phyloP scores from a whole-genome alignment of 1,139 yeast species.

The Candida buenavistaensis region DNA sequence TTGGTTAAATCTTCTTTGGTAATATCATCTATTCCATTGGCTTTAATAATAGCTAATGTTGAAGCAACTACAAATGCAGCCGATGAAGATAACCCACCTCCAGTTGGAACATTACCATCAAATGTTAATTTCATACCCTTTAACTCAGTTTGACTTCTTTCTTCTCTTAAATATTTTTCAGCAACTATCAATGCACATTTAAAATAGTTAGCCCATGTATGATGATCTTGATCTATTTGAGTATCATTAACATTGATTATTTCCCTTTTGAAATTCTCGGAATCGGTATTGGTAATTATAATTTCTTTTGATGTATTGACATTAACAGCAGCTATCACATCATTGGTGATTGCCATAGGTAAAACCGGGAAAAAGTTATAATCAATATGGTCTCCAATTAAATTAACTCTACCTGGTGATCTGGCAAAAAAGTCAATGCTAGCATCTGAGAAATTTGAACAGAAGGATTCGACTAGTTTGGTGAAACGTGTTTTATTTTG shows the following conservation, averaged over 20 bases:
- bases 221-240: conserved; percentile 46
- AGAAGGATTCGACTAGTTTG: conserved; percentile 21
- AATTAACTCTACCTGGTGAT: conserved; percentile 74
- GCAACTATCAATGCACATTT: conserved; percentile 68
- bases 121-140: conserved; percentile 55
- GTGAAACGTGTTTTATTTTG: conserved; percentile 27
- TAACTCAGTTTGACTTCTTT: conserved; percentile 22
- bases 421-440: conserved; percentile 51
- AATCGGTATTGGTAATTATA: conserved; percentile 40
- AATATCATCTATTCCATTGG: conserved; percentile 47
- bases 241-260: conserved; percentile 32
- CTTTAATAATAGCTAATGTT: conserved; percentile 57
- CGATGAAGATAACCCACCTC: conserved; percentile 70
- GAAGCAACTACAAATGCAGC: conserved; percentile 75
- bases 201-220: conserved; percentile 68
- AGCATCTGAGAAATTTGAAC: conserved; percentile 19
- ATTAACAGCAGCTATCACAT: conserved; percentile 54
- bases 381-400: conserved; percentile 77
- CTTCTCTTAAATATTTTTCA: conserved; percentile 46
- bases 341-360: conserved; percentile 76
- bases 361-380: conserved; percentile 66
- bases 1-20: conserved; percentile 55
- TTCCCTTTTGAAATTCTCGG: conserved; percentile 27
- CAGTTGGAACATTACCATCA: conserved; percentile 71
- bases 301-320: conserved; percentile 27